Percentiles rank a stretch among this genome's conserved stretches.
These are phyloP conservation scores for Trichosanthes cucumerina DNA, from an alignment of 306 rosid species.

Conservation along the genomic window DNA sequence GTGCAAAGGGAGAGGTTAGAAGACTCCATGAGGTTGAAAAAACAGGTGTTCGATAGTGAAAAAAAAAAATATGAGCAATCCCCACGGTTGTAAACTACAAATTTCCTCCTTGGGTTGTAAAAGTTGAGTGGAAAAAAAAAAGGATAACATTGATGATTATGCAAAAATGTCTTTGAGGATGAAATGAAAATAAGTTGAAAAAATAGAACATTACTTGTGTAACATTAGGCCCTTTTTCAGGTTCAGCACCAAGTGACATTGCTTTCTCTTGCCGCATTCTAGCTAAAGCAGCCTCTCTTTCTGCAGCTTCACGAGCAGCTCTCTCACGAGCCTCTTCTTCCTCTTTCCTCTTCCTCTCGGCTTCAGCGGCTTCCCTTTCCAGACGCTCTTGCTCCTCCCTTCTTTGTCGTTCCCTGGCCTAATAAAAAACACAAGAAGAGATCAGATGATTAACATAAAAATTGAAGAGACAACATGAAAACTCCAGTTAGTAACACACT, in stretches of 20 bases:
- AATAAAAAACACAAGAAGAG: background rate
- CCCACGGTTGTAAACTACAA: background rate
- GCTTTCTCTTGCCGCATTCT: constrained; percentile 75
- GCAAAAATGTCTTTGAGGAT: background rate
- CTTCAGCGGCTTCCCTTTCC: constrained; percentile 94
- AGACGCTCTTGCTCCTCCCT: constrained; percentile 87
- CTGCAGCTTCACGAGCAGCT: constrained; percentile 81
- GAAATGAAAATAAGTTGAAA: background rate
- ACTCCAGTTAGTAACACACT: background rate
- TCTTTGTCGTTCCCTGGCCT: constrained; percentile 93
- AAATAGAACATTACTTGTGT: constrained; percentile 48
- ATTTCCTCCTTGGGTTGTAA: background rate
- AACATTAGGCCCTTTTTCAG: constrained; percentile 86
- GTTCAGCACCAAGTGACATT: constrained; percentile 76
- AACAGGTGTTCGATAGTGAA: too few relatives aligned
- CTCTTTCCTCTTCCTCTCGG: constrained; percentile 71
- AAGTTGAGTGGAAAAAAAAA: background rate
- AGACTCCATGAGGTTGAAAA: background rate
- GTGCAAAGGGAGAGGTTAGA: background rate
- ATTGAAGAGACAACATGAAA: constrained; percentile 1
- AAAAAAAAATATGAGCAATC: background rate
- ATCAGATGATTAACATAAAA: background rate
- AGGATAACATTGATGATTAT: background rate
- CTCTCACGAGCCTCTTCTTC: constrained; percentile 89
- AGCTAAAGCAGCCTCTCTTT: constrained; percentile 74